Evolutionary conservation across 2,329 filamentous ascomycete genomes (phyloP), one percentile per base, ranked within the genome.

Genomic region (Exophiala sp.): DNA sequence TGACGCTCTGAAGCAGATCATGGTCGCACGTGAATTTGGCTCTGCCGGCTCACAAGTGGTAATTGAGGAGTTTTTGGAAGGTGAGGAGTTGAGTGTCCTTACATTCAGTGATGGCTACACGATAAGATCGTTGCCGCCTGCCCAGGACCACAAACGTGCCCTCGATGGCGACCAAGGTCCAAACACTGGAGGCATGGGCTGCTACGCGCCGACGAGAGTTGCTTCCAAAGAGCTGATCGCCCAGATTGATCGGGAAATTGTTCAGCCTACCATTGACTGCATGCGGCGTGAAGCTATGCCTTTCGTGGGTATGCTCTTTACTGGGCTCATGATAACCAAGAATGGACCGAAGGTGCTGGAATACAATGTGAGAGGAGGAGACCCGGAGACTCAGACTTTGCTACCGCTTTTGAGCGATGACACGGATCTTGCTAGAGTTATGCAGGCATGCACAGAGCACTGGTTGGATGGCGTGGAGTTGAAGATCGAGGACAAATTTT

Each of bases 141-240:
- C 91, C 1, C 93, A 98, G 68, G 93, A 97, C 67, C 93, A 98
- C 75, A 97, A 98, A 78, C 81, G 89, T 55, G 89, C 94, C 58
- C 86, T 86, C 46, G 93, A 98, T 63, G 88, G 86, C 47, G 91
- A 97, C 65, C 77, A 80, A 43, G 93, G 93, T 1, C 87, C 89
- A 30, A 97, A 97, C 71, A 97, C 93, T 1, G 93, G 91, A 52
- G 93, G 93, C 34, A 97, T 97, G 93, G 93, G 93, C 44, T 95
- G 89, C 65, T 97, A 97, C 68, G 89, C 90, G 13, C 87, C 87
- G n/a, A 94, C 90, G 1, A 85, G 81, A 57, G 83, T 90, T 61
- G 83, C 85, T 23, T 85, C 84, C 0, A 79, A 82, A 44, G 80
- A 84, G 54, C 75, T 95, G n/a, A 77, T 93, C 14, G 83, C 83